Evolutionary conservation across 192 early-diverging fungal species (phyloP).

Genomic region (Paraglomus brasilianum): DNA sequence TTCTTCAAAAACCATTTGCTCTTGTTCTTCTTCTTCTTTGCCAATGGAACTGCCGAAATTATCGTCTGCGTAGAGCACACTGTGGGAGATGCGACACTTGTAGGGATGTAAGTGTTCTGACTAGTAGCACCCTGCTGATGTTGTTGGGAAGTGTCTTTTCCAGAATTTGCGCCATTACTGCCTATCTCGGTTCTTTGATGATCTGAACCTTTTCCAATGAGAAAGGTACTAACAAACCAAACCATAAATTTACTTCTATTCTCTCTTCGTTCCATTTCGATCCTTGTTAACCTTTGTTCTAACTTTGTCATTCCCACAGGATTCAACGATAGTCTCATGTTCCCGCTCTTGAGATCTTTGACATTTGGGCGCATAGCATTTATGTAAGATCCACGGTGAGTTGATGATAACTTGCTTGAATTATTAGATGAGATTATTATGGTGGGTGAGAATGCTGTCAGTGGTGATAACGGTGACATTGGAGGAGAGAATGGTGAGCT

Average conservation of each 20-base stretch:
- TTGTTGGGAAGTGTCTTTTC: too few relatives aligned
- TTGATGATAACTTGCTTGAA: background rate
- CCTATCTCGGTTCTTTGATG: too few relatives aligned
- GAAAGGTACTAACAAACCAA: conserved; percentile 18
- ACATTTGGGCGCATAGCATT: background rate
- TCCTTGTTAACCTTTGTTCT: too few relatives aligned
- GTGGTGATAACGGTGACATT: background rate
- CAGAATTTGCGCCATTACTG: too few relatives aligned
- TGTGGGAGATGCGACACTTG: too few relatives aligned
- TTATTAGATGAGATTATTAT: background rate
- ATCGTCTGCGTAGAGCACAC: too few relatives aligned
- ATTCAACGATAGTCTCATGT: background rate
- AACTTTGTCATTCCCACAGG: too few relatives aligned
- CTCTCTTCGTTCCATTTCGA: background rate
- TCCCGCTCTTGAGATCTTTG: background rate
- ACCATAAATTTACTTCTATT: background rate
- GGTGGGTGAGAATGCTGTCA: background rate
- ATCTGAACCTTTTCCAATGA: background rate
- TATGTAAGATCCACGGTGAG: background rate
- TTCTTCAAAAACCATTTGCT: too few relatives aligned
- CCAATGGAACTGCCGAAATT: too few relatives aligned
- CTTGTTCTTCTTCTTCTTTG: too few relatives aligned
- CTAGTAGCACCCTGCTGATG: too few relatives aligned
- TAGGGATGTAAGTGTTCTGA: too few relatives aligned
- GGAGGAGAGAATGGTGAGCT: background rate